Conservation (phyloP, 73 alveolate species). For the Paramecium octaurelia region DNA sequence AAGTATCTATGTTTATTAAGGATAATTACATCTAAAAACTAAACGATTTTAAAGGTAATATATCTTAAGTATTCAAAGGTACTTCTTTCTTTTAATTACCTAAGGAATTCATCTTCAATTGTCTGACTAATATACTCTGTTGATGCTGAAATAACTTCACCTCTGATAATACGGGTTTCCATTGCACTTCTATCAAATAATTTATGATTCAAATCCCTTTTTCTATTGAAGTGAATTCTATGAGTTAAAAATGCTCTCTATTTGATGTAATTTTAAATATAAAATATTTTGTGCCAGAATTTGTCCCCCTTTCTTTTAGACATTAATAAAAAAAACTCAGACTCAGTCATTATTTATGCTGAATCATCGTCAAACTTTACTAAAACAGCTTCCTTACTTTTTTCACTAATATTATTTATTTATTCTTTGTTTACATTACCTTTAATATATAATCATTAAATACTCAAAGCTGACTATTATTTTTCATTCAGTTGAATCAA, state of each 20-base stretch:
- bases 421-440: not conserved
- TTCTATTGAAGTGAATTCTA: not conserved
- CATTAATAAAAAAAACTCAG: constrained; percentile 3
- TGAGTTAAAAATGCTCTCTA: not conserved
- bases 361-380: constrained; percentile 5
- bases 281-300: not conserved
- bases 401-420: not conserved
- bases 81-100: not conserved
- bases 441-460: not conserved
- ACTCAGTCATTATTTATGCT: not conserved
- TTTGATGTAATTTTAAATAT: not conserved
- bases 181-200: constrained; percentile 7
- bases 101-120: not conserved
- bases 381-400: not conserved
- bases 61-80: not conserved
- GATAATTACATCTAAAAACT: not conserved
- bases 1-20: not conserved
- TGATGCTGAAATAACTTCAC: not conserved
- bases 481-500: not conserved
- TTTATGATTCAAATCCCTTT: not conserved
- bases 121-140: not conserved
- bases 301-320: not conserved
- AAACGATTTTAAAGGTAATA: not conserved
- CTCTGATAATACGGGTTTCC: not conserved
- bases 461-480: not conserved